Percentiles rank a stretch among this genome's conserved stretches.
phyloP scores from a whole-genome alignment of 2,329 filamentous ascomycete species.

The Colletotrichum plurivorum region DNA sequence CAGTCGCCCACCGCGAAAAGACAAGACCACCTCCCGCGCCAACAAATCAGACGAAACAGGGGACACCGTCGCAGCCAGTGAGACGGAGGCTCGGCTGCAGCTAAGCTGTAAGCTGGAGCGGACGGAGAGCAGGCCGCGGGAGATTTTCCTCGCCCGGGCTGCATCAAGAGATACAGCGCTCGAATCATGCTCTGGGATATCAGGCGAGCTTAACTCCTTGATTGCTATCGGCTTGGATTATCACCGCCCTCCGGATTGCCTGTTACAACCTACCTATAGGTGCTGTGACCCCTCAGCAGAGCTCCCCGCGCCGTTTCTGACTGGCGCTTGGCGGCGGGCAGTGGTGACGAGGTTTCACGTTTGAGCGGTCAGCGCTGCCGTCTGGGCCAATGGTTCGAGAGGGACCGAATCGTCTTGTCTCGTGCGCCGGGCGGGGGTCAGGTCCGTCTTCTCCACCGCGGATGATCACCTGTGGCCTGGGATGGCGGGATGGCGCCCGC shows the following conservation, averaged over 20 bases:
- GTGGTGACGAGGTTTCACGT: slow-evolving; percentile 39
- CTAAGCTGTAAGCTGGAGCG: slow-evolving; percentile 6
- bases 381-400: slow-evolving; percentile 35
- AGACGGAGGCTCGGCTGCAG: slow-evolving; percentile 28
- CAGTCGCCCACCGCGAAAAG: slow-evolving; percentile 15
- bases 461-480: slow-evolving; percentile 39
- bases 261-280: no score
- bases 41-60: slow-evolving; percentile 39
- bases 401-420: slow-evolving; percentile 33
- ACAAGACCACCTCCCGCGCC: slow-evolving; percentile 29
- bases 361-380: slow-evolving; percentile 38
- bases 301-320: slow-evolving; percentile 11
- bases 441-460: slow-evolving; percentile 38
- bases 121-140: slow-evolving; percentile 19
- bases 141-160: slow-evolving; percentile 15
- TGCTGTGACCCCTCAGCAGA: slow-evolving; percentile 22
- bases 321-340: slow-evolving; percentile 32
- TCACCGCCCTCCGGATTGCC: slow-evolving; percentile 2
- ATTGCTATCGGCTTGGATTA: not conserved
- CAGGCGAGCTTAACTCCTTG: slow-evolving; percentile 23
- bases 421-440: slow-evolving; percentile 32
- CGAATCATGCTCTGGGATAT: slow-evolving; percentile 34
- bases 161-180: slow-evolving; percentile 26
- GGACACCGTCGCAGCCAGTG: slow-evolving; percentile 20
- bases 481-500: slow-evolving; percentile 24